A percentile compares a stretch with the other conserved stretches of the same genome.
phyloP scores from a whole-genome alignment of 371 early-diverging fungal species.

The Blakeslea trispora region DNA sequence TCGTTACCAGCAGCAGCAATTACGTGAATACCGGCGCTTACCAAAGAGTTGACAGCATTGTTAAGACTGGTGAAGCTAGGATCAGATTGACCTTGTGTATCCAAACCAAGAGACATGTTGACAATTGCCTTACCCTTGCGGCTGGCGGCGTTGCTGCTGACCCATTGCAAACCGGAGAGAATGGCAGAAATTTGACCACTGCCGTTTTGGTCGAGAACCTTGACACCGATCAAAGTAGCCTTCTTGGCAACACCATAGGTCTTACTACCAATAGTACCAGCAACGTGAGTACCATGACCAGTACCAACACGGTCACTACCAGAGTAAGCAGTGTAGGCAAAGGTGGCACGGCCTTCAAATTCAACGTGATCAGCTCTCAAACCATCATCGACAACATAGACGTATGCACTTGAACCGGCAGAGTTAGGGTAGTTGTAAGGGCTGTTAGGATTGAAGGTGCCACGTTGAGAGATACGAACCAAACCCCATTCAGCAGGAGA shows the following conservation, averaged over 20 bases:
- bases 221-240: conserved; percentile 60
- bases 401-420: too few relatives aligned
- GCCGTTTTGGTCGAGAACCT: conserved; percentile 60
- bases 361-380: too few relatives aligned
- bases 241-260: conserved; percentile 70
- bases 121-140: conserved; percentile 34
- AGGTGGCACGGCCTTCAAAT: too few relatives aligned
- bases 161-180: conserved; percentile 67
- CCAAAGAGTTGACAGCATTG: conserved; percentile 78
- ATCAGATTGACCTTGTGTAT: conserved; percentile 13
- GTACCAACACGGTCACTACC: too few relatives aligned
- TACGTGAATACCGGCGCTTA: conserved; percentile 82
- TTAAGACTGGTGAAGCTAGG: conserved; percentile 71
- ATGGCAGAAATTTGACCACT: conserved; percentile 28
- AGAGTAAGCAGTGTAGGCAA: too few relatives aligned
- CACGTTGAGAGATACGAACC: conserved; percentile 34
- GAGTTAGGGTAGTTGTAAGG: too few relatives aligned
- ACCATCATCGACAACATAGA: too few relatives aligned
- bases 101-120: conserved; percentile 60
- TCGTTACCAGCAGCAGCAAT: conserved; percentile 99
- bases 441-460: too few relatives aligned
- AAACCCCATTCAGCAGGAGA: conserved; percentile 37
- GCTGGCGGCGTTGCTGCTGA: conserved; percentile 36
- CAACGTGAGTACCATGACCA: conserved; percentile 66
- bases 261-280: conserved; percentile 67